Percentiles rank a stretch among this genome's conserved stretches.
phyloP scores from a whole-genome alignment of 2,329 filamentous ascomycete genomes.

The Scytalidium sp. region DNA sequence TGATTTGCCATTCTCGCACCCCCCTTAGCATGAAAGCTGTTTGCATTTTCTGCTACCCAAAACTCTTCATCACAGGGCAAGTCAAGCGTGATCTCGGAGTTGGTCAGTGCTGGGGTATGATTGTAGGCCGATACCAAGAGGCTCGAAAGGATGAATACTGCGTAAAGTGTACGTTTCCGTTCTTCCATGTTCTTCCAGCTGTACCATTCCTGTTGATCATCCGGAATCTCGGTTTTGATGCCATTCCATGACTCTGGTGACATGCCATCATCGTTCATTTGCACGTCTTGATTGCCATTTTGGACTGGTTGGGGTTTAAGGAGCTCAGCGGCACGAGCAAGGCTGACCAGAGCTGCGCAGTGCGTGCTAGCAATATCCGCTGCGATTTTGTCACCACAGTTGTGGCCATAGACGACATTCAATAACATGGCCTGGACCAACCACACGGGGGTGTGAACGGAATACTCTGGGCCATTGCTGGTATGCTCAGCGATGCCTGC shows the following conservation, averaged over 20 bases:
- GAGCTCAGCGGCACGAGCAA: constrained; percentile 85
- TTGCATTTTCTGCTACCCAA: constrained; percentile 79
- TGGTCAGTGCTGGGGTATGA: constrained; percentile 84
- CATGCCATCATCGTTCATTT: constrained; percentile 51
- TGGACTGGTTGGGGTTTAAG: constrained; percentile 41
- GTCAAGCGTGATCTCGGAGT: constrained; percentile 87
- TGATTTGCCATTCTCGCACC: constrained; percentile 67
- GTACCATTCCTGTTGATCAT: constrained; percentile 76
- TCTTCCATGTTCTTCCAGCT: constrained; percentile 88
- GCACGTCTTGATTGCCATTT: constrained; percentile 35
- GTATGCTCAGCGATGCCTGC: constrained; percentile 44
- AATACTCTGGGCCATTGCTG: constrained; percentile 51
- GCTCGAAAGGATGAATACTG: constrained; percentile 88
- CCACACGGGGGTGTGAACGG: constrained; percentile 82
- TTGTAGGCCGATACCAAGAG: constrained; percentile 91
- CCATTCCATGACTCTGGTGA: constrained; percentile 52
- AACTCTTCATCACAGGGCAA: constrained; percentile 92
- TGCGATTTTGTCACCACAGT: constrained; percentile 86
- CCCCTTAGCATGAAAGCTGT: constrained; percentile 76
- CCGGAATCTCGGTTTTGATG: constrained; percentile 40
- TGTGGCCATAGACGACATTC: constrained; percentile 93
- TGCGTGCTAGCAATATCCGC: constrained; percentile 92
- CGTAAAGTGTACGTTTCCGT: constrained; percentile 87
- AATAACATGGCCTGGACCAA: constrained; percentile 95
- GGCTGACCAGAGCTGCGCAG: constrained; percentile 83